Evolutionary conservation across 1,139 yeast species (phyloP).

Genomic region (Kurtzmaniella natalensis): DNA sequence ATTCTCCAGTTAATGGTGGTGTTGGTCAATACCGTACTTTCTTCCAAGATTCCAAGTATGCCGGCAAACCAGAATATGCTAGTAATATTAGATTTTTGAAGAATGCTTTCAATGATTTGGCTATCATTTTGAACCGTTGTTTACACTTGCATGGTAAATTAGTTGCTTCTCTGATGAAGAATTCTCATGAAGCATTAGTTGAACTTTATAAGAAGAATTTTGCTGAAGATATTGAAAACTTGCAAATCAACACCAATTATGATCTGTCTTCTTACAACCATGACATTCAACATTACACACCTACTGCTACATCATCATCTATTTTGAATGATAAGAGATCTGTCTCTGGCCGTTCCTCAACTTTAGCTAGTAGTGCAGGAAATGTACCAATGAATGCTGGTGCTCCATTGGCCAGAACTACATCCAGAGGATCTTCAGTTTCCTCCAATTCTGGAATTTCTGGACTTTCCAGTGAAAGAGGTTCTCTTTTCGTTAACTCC

Average conservation of each 20-base stretch:
- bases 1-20: slow-evolving; percentile 92
- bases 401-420: slow-evolving; percentile 26
- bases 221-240: slow-evolving; percentile 52
- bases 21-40: slow-evolving; percentile 79
- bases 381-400: too few relatives aligned
- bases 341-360: slow-evolving; percentile 9
- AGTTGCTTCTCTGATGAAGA: slow-evolving; percentile 52
- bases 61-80: slow-evolving; percentile 37
- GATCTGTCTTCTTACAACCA: slow-evolving; percentile 25
- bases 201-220: slow-evolving; percentile 67
- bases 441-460: slow-evolving; percentile 27
- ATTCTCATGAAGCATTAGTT: slow-evolving; percentile 64
- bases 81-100: slow-evolving; percentile 48
- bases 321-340: slow-evolving; percentile 18
- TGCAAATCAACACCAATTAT: slow-evolving; percentile 33
- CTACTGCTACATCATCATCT: slow-evolving; percentile 9
- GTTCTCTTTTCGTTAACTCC: slow-evolving; percentile 9
- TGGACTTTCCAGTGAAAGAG: slow-evolving; percentile 21
- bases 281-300: slow-evolving; percentile 15
- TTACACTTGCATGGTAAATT: slow-evolving; percentile 65
- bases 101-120: slow-evolving; percentile 66
- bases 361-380: slow-evolving; percentile 10
- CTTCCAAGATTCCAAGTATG: slow-evolving; percentile 42
- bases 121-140: slow-evolving; percentile 62
- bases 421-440: slow-evolving; percentile 27